Conservation (phyloP, 495 filamentous ascomycete genomes). For the Penicillium parvum region DNA sequence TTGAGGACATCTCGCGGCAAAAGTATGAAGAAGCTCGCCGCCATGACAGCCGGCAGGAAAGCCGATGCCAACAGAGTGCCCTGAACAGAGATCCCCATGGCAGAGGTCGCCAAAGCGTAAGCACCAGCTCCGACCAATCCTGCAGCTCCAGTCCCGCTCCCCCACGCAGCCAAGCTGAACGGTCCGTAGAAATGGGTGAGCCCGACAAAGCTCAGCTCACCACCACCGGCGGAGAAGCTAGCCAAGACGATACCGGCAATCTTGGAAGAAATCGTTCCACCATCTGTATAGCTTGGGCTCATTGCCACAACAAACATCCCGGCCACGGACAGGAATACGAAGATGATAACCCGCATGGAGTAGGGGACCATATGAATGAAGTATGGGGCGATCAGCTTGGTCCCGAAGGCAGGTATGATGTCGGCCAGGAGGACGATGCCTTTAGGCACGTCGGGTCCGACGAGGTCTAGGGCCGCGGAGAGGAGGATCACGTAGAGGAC, state of each 20-base stretch:
- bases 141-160: conserved; percentile 86
- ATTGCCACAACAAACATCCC: conserved; percentile 89
- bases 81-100: conserved; percentile 64
- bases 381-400: conserved; percentile 86
- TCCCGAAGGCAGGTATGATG: conserved; percentile 81
- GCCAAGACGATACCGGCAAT: conserved; percentile 81
- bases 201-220: conserved; percentile 84
- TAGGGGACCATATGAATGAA: conserved; percentile 89
- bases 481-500: conserved; percentile 97
- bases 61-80: conserved; percentile 71
- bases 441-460: conserved; percentile 79
- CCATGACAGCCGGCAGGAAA: conserved; percentile 75
- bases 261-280: conserved; percentile 63
- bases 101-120: conserved; percentile 82
- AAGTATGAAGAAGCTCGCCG: conserved; percentile 76
- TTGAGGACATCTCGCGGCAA: conserved; percentile 62
- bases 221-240: conserved; percentile 75
- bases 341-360: conserved; percentile 63
- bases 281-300: conserved; percentile 57
- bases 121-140: conserved; percentile 81
- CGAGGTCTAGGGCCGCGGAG: conserved; percentile 91
- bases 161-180: conserved; percentile 89
- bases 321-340: conserved; percentile 63
- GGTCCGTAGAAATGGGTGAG: conserved; percentile 90
- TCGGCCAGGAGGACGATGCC: conserved; percentile 89